These are phyloP conservation scores for Toxicodendron radicans DNA, from an alignment of 345 rosid genomes.

Conservation along the genomic window DNA sequence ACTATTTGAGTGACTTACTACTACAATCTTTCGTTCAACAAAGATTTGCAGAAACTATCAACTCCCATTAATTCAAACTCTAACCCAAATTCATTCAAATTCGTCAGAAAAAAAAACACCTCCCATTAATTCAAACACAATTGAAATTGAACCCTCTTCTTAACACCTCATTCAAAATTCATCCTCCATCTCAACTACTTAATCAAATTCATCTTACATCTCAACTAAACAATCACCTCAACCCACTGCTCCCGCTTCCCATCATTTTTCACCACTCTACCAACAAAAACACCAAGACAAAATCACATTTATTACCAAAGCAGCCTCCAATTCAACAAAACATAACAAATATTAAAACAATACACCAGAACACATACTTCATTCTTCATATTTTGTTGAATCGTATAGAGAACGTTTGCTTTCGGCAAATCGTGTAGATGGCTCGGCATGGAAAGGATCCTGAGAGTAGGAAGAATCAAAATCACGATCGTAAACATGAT, in stretches of 20 bases:
- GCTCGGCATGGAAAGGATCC: slow-evolving; percentile 71
- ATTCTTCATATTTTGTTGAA: slow-evolving; percentile 46
- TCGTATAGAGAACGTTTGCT: slow-evolving; percentile 78
- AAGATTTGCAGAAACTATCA: no score
- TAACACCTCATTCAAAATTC: no score
- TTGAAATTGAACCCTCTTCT: no score
- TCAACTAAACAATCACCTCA: slow-evolving; percentile 17
- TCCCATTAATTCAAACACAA: no score
- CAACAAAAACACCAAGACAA: slow-evolving; percentile 2
- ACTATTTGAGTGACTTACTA: no score
- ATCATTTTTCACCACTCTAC: slow-evolving; percentile 48
- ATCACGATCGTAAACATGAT: slow-evolving; percentile 60
- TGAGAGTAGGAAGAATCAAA: slow-evolving; percentile 69
- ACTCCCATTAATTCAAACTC: no score
- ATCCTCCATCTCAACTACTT: no score
- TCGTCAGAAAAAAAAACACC: no score
- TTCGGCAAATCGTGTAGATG: slow-evolving; percentile 40
- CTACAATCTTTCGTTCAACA: no score
- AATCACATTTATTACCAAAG: slow-evolving; percentile 15
- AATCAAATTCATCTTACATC: no score
- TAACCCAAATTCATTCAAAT: no score
- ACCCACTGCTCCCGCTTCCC: slow-evolving; percentile 67
- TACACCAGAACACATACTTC: slow-evolving; percentile 26
- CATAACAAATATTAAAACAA: background rate
- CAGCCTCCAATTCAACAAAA: slow-evolving; percentile 9